Percentiles rank a stretch among this genome's conserved stretches.
Evolutionary conservation across 78 protist species (phyloP).

Genomic region (Dictyostelium citrinum): DNA sequence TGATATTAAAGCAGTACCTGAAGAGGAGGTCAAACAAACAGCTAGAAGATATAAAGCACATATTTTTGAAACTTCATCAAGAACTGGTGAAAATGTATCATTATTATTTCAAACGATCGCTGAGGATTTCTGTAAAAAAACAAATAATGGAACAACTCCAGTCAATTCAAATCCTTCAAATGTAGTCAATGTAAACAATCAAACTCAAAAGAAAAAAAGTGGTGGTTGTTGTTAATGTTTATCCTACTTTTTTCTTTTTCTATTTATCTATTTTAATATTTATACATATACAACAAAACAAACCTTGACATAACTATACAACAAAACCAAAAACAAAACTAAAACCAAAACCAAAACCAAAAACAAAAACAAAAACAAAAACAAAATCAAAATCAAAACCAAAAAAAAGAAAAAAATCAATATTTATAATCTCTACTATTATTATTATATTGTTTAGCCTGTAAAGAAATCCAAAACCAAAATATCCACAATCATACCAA

Average conservation of each 20-base stretch:
- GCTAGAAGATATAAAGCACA: constrained; percentile 14
- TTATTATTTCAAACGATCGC: constrained; percentile 21
- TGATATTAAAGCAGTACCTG: constrained; percentile 5
- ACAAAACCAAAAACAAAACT: not conserved
- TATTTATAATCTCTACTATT: not conserved
- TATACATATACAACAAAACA: not conserved
- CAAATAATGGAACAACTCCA: not conserved
- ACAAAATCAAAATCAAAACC: not conserved
- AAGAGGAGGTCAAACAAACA: not conserved
- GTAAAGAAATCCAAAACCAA: not conserved
- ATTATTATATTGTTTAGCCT: not conserved
- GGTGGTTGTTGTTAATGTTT: constrained; percentile 8
- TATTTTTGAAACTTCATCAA: constrained; percentile 50
- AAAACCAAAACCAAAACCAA: not conserved
- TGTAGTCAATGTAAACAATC: not conserved
- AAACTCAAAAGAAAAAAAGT: not conserved
- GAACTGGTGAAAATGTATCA: constrained; percentile 44
- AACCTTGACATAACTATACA: too few relatives aligned
- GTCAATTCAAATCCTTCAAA: not conserved
- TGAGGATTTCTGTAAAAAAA: constrained; percentile 16
- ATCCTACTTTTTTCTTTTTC: not conserved
- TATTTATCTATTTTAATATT: not conserved
- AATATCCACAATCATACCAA: not conserved
- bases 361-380: not conserved
- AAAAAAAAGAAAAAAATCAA: not conserved